Evolutionary conservation across 208 protist genomes (phyloP), one percentile per base, ranked within the genome.

Genomic region (Leishmania amazonensis): DNA sequence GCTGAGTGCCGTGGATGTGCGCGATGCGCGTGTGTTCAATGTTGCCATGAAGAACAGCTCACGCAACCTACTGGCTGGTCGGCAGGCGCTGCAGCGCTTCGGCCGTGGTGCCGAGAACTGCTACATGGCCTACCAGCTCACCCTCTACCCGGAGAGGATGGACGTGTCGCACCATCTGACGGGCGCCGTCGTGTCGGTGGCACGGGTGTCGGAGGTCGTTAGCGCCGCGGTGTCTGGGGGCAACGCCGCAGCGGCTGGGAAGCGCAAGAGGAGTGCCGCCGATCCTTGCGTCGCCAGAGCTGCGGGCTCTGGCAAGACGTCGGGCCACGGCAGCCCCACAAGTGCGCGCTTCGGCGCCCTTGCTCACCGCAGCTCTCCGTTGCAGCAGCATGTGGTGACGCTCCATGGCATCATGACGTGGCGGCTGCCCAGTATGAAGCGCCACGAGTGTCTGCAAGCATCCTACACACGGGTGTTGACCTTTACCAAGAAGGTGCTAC

Each of bases 351-450:
- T 75, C 62, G 78, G 77, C 24, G 38, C 77, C 31, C 62, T 78
- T 40, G 72, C 71, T 5, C 77, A 74, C n/a, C 28, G 67, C 31
- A 60, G 49, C 9, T 77, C 62, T 13, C 47, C 72, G 57, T 75
- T 68, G 53, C 74, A 74, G 17, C 81, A 89, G 70, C 90, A 93
- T 77, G 64, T 95, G 42, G 94, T 96, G 17, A 94, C 90, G 11
- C 79, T 97, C 9, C 94, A 97, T 83, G 92, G 94, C 40, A 49
- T 88, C 35, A 96, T 97, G 90, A 92, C 91, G 24, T 97, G 92
- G 93, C 87, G 83, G 6, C 82, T 93, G 54, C 94, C 94, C 53
- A 95, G 90, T 81, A 96, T 96, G 93, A 89, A 80, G 67, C 78
- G 79, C 49, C 35, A 40, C 11, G 87, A 93, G 80, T 90, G 81